phyloP scores from a whole-genome alignment of 139 green algal genomes.

The Desmodesmus armatus region DNA sequence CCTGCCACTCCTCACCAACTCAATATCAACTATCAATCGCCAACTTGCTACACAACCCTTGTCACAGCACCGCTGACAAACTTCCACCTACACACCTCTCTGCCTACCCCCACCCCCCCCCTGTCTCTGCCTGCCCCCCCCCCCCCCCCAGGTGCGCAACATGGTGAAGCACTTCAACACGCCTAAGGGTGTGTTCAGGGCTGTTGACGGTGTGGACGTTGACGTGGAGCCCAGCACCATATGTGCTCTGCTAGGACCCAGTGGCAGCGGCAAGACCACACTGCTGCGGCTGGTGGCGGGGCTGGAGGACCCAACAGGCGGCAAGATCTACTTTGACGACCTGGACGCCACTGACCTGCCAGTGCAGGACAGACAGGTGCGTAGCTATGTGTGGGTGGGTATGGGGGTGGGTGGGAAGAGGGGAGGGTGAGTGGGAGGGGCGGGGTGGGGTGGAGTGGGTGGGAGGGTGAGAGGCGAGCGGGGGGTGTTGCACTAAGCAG shows the following conservation, averaged over 20 bases:
- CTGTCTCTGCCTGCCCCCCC: neutral
- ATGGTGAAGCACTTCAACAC: constrained; percentile 84
- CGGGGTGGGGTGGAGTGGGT: too few relatives aligned
- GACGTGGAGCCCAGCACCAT: constrained; percentile 76
- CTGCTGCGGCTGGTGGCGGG: constrained; percentile 88
- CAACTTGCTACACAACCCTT: neutral
- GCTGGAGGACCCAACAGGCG: constrained; percentile 76
- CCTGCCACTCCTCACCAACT: neutral
- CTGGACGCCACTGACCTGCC: constrained; percentile 62
- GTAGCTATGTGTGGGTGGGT: neutral
- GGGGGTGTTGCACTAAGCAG: too few relatives aligned
- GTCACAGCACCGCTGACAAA: neutral
- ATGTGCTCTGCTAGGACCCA: constrained; percentile 83
- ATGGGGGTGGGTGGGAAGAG: neutral
- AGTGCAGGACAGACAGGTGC: constrained; percentile 53
- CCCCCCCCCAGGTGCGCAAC: constrained; percentile 56
- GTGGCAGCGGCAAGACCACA: constrained; percentile 86
- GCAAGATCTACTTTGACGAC: constrained; percentile 85
- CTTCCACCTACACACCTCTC: neutral
- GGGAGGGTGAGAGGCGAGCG: neutral
- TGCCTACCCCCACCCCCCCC: neutral
- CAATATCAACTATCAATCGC: neutral
- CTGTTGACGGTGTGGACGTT: constrained; percentile 75
- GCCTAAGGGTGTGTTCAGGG: constrained; percentile 68
- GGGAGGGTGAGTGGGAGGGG: neutral